Evolutionary conservation across 768 basidiomycete species (phyloP).

Genomic region (Sutorius australiensis): DNA sequence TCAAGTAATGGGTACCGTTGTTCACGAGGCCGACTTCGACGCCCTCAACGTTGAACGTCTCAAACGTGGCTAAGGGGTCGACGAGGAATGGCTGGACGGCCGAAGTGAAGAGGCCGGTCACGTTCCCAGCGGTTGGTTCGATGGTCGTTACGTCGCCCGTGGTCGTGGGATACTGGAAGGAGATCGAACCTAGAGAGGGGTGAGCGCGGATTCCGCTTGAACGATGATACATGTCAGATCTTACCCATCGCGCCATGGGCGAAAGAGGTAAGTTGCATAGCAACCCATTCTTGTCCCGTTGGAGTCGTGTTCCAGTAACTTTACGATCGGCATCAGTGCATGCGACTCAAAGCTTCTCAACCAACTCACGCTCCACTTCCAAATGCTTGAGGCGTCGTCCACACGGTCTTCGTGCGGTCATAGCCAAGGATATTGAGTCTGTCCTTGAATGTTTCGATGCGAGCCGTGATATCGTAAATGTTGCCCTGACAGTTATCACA

Average conservation of each 20-base stretch:
- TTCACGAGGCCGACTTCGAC: slow-evolving; percentile 25
- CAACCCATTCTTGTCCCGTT: slow-evolving; percentile 26
- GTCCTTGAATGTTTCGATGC: slow-evolving; percentile 63
- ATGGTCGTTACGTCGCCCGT: slow-evolving; percentile 22
- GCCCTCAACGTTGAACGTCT: slow-evolving; percentile 10
- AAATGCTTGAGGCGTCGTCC: slow-evolving; percentile 78
- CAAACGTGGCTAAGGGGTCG: slow-evolving; percentile 2
- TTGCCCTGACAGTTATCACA: slow-evolving; percentile 63
- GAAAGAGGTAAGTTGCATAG: slow-evolving; percentile 24
- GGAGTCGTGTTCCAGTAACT: slow-evolving; percentile 32
- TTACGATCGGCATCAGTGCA: background rate
- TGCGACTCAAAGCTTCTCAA: background rate
- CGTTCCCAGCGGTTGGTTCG: slow-evolving; percentile 12
- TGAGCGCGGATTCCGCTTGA: background rate
- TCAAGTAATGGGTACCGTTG: slow-evolving; percentile 21
- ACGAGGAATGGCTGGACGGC: slow-evolving; percentile 23
- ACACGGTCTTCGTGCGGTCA: slow-evolving; percentile 63
- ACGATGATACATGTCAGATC: background rate
- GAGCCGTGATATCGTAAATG: slow-evolving; percentile 59
- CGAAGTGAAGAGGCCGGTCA: slow-evolving; percentile 2
- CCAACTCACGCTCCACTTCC: slow-evolving; percentile 43
- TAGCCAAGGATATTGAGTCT: slow-evolving; percentile 60
- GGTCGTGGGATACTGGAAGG: slow-evolving; percentile 26
- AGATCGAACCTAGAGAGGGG: slow-evolving; percentile 22
- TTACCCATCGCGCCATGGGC: slow-evolving; percentile 27